Base-by-base conservation (phyloP, 495 filamentous ascomycete genomes). In the Daldinia caldariorum region DNA sequence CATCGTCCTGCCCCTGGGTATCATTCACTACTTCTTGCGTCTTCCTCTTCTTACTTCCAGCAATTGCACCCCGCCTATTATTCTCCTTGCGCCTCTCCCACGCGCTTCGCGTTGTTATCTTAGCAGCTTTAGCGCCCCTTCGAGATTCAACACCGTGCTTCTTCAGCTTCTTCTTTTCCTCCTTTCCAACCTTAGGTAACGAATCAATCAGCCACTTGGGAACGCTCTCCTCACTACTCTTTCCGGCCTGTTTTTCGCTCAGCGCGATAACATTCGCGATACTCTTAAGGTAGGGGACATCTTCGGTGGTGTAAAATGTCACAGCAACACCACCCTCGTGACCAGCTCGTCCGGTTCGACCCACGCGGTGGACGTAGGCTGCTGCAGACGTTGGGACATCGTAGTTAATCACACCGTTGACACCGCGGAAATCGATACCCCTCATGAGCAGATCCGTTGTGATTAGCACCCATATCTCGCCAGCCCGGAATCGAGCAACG, bases 351-450 rank as follows among this genome's bases (percentile, higher is more conserved):
- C 94, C 95, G 0, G 96, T 98, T 58, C 95, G 87, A 4, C 95
- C 95, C 1, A 94, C 92, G 22, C 95, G 92, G 80, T 99, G 95
- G 20, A 99, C 90, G 70, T 99, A 99, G 6, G 90, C 88, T 4
- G 94, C 93, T 6, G 90, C 89, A 0, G 92, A 94, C 39, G 88
- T 92, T 1, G 95, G 96, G 51, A 97, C 90, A 76, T 99, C 95
- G 80, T 97, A 99, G 79, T 98, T 99, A 29, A 98, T 89, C 0
- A 99, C 94, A 38, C 94, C 91, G 71, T 97, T 95, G 59, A 99
- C 88, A 29, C 96, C 91, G 13, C 89, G 87, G 79, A 98, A 97
- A 79, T 99, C 95, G 43, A 99, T 87, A 22, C 95, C 95, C 37
- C 95, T 89, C 10, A 93, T 89, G 0, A 98, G 85, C 32, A 98